Evolutionary conservation across 257 asterid genomes (phyloP), one percentile per base, ranked within the genome.

Genomic region (Solanum dulcamara): DNA sequence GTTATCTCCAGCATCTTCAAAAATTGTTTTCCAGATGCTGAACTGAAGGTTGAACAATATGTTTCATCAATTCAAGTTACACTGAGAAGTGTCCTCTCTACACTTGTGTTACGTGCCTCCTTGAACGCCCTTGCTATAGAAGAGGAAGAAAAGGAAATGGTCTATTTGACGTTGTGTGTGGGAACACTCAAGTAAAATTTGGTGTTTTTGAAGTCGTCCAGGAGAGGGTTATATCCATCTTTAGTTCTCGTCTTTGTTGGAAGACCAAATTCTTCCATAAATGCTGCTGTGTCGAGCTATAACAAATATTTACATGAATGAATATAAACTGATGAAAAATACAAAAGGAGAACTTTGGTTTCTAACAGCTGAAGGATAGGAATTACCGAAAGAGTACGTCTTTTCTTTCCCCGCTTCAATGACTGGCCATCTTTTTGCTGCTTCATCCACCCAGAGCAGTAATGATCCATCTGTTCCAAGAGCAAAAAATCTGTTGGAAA

Each of bases 121-220:
- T 79, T 30, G 11, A 7, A 30, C 12, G 20, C 24, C 44, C 42
- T 79, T 79, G 44, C 10, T 46, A 18, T 46, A 48, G 64, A 79
- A 79, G 66, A 30, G 60, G 28, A 0, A 13, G 20, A 44, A 75
- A 77, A 28, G 26, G 35, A 42, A 7, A 46, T 46, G 37, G 30
- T 80, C 93, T 97, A 97, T 86, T 94, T 94, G 89, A 53, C 90
- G 82, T 97, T 97, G 53, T 97, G 98, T 30, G 98, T 97, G 2
- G 98, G 99, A 85, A 97, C 99, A 83, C 99, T 97, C 75, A 95
- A 92, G 87, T 94, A 97, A 85, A 97, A 87, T 88, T 95, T 94
- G 51, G 98, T 95, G 91, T 97, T 97, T 93, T 93, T 95, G 95
- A 97, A 97, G 89, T 97, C 99, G 84, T 97, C 99, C 86, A 97